Percentiles rank a stretch among this genome's conserved stretches.
Conservation (phyloP, 2,329 filamentous ascomycete genomes). For the Proliferodiscus dingleyae region DNA sequence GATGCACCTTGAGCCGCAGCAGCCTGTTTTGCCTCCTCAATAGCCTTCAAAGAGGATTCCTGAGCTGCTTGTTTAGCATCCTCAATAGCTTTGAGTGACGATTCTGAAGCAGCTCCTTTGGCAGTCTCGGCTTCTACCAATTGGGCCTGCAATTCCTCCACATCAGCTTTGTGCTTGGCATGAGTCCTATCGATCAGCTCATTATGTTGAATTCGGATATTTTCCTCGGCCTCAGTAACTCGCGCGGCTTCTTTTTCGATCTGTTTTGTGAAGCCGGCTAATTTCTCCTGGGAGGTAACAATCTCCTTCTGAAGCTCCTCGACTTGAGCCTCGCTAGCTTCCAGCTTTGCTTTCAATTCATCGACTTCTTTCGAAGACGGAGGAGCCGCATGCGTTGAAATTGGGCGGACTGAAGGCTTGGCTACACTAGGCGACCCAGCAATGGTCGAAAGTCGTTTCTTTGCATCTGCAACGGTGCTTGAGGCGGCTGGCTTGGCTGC, state of each 20-base stretch:
- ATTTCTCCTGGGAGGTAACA: slow-evolving; percentile 49
- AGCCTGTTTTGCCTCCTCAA: slow-evolving; percentile 28
- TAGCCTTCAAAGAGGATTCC: slow-evolving; percentile 26
- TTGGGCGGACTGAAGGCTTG: slow-evolving; percentile 40
- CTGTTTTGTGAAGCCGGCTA: slow-evolving; percentile 50
- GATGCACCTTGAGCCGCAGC: slow-evolving; percentile 22
- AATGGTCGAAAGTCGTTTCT: slow-evolving; percentile 53
- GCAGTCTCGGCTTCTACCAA: slow-evolving; percentile 25
- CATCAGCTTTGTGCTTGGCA: slow-evolving; percentile 23
- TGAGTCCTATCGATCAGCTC: slow-evolving; percentile 40
- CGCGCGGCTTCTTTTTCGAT: slow-evolving; percentile 38
- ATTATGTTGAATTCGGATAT: slow-evolving; percentile 39
- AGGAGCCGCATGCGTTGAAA: slow-evolving; percentile 16
- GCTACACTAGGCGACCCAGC: slow-evolving; percentile 34
- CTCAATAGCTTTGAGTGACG: slow-evolving; percentile 28
- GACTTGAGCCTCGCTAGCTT: slow-evolving; percentile 53
- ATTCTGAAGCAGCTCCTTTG: slow-evolving; percentile 20
- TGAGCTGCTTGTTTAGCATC: slow-evolving; percentile 16
- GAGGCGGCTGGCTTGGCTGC: slow-evolving; percentile 32
- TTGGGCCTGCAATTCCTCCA: slow-evolving; percentile 25
- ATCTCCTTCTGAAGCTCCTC: slow-evolving; percentile 53
- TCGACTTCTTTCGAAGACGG: slow-evolving; percentile 51
- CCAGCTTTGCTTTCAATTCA: slow-evolving; percentile 55
- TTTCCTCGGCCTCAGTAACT: slow-evolving; percentile 36
- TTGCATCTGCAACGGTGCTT: slow-evolving; percentile 43